phyloP scores from a whole-genome alignment of 2,329 filamentous ascomycete genomes.

The Calonectria multiphialidica region DNA sequence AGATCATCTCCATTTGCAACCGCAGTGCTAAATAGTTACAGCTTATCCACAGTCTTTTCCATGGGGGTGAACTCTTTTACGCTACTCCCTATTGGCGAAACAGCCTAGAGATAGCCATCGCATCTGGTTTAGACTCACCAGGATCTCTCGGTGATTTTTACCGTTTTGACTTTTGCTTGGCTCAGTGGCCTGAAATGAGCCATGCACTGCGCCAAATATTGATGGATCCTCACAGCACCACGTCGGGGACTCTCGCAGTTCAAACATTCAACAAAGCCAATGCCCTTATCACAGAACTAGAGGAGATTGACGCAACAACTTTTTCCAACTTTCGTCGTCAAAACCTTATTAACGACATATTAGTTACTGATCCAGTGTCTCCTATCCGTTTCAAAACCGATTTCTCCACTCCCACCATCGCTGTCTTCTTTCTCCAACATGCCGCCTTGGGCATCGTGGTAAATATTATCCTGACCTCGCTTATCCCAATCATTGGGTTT shows the following conservation, averaged over 20 bases:
- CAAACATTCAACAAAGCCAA: neutral
- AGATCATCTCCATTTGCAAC: neutral
- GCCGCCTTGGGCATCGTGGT: neutral
- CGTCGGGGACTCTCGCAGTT: neutral
- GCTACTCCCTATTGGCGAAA: neutral
- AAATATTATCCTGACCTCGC: neutral
- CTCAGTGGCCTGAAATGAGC: neutral
- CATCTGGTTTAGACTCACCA: neutral
- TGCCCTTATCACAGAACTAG: neutral
- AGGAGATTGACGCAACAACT: neutral
- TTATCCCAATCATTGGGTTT: neutral
- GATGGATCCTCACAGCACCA: neutral
- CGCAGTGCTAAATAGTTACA: neutral
- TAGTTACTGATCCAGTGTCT: neutral
- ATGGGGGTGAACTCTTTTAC: neutral
- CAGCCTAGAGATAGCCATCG: neutral
- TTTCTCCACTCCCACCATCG: neutral
- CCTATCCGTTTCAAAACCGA: neutral
- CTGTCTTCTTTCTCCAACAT: neutral
- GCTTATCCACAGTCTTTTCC: neutral
- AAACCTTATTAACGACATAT: neutral
- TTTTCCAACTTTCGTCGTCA: neutral
- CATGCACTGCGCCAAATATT: neutral
- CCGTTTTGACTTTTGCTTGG: neutral
- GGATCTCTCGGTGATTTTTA: neutral